Conservation (phyloP, 1,284 basidiomycete genomes). For the Ceratobasidium sp. region DNA sequence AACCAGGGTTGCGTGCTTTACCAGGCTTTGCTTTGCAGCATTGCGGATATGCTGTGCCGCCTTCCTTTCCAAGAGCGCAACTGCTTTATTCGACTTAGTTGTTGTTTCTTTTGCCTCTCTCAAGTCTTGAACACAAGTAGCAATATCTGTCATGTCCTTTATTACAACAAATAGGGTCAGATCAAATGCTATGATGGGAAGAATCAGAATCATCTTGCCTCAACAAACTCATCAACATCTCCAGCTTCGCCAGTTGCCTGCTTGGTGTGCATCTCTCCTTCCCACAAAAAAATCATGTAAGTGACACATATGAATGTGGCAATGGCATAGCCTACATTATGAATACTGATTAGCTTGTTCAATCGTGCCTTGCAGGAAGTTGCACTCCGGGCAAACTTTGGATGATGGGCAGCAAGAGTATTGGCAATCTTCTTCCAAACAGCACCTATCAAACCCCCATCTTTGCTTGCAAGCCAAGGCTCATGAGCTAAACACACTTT, state of each 20-base stretch:
- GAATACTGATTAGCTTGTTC: not conserved
- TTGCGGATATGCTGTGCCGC: not conserved
- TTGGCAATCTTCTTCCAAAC: not conserved
- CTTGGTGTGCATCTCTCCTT: not conserved
- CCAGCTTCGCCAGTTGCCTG: not conserved
- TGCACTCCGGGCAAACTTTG: not conserved
- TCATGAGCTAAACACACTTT: not conserved
- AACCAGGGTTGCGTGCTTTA: not conserved
- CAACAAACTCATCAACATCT: not conserved
- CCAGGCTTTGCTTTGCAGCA: not conserved
- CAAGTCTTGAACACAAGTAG: not conserved
- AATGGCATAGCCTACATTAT: not conserved
- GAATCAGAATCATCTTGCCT: not conserved
- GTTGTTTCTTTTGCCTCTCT: not conserved
- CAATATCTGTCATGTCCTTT: not conserved
- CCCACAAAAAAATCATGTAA: not conserved
- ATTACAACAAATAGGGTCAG: too few species aligned
- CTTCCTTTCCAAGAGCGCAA: not conserved
- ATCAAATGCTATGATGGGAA: too few species aligned
- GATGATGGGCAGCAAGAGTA: not conserved
- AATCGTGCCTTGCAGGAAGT: not conserved
- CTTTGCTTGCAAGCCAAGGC: not conserved
- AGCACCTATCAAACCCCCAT: not conserved
- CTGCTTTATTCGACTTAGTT: not conserved
- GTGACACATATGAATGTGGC: not conserved